Evolutionary conservation across 768 basidiomycete species (phyloP).

Genomic region (Trametes maxima): DNA sequence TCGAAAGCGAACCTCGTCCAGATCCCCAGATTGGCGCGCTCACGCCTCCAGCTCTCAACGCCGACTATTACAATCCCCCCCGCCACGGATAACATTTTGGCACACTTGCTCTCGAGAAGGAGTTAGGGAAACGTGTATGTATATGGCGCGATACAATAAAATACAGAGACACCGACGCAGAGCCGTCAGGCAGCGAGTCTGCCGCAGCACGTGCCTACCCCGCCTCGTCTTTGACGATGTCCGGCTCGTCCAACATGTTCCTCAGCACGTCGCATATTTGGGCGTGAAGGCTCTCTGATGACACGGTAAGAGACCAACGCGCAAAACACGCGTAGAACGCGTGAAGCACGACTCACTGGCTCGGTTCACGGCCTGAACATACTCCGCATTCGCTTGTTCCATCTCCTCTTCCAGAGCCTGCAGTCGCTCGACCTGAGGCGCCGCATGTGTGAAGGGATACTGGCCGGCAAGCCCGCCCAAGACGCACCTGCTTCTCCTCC

Average conservation of each 20-base stretch:
- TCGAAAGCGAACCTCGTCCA: too few relatives aligned
- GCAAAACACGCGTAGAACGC: not conserved
- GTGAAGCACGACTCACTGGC: slow-evolving; percentile 43
- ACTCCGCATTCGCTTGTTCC: slow-evolving; percentile 73
- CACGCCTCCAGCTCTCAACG: too few relatives aligned
- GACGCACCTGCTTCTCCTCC: slow-evolving; percentile 69
- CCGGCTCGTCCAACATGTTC: slow-evolving; percentile 31
- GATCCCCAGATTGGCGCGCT: too few relatives aligned
- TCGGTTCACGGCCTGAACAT: slow-evolving; percentile 67
- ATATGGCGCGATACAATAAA: not conserved
- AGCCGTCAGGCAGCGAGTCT: not conserved
- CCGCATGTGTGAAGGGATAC: not conserved
- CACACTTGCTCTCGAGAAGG: too few relatives aligned
- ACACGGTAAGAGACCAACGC: not conserved
- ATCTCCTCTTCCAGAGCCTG: slow-evolving; percentile 70
- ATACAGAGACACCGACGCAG: not conserved
- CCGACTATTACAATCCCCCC: too few relatives aligned
- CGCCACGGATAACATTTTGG: too few relatives aligned
- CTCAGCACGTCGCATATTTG: slow-evolving; percentile 31
- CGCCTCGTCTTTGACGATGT: slow-evolving; percentile 21
- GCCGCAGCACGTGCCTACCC: slow-evolving; percentile 7
- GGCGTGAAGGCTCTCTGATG: slow-evolving; percentile 28
- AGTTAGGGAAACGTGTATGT: not conserved
- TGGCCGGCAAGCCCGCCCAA: not conserved
- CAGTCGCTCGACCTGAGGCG: slow-evolving; percentile 63